Conservation (phyloP, 129 eudicot species). For the Lactuca saligna region DNA sequence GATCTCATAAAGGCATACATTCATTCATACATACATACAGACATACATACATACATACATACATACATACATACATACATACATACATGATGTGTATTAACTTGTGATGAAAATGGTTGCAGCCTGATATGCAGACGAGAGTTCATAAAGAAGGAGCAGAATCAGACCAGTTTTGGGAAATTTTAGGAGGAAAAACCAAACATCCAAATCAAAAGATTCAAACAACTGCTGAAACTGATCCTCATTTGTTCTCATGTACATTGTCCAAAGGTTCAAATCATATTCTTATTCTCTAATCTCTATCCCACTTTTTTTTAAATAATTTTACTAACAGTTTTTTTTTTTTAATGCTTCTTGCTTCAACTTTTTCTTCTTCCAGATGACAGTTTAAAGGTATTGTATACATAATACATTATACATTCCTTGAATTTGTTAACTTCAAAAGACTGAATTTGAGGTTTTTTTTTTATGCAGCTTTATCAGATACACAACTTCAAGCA, state of each 20-base stretch:
- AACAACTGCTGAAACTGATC: conserved; percentile 67
- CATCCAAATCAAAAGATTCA: conserved; percentile 58
- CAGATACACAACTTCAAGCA: conserved; percentile 85
- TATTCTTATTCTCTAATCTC: not conserved
- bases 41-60: not conserved
- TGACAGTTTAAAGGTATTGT: conserved; percentile 68
- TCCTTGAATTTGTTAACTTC: not conserved
- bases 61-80: not conserved
- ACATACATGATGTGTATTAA: not conserved
- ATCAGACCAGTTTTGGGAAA: conserved; percentile 84
- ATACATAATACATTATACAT: not conserved
- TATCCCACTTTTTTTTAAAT: not conserved
- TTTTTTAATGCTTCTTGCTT: conserved; percentile 11
- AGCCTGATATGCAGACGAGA: conserved; percentile 77
- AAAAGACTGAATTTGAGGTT: conserved; percentile 8
- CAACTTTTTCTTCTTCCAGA: conserved; percentile 31
- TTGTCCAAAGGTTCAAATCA: conserved; percentile 50
- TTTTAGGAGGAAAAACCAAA: conserved; percentile 72
- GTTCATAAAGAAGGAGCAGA: conserved; percentile 77
- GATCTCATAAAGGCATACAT: conserved; percentile 71
- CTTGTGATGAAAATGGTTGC: conserved; percentile 37
- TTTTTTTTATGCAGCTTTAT: conserved; percentile 50
- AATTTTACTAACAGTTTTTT: conserved; percentile 24
- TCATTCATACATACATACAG: too few relatives aligned
- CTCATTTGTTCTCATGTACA: conserved; percentile 83